phyloP scores from a whole-genome alignment of 306 rosid genomes.

The Citrullus mucosospermus region DNA sequence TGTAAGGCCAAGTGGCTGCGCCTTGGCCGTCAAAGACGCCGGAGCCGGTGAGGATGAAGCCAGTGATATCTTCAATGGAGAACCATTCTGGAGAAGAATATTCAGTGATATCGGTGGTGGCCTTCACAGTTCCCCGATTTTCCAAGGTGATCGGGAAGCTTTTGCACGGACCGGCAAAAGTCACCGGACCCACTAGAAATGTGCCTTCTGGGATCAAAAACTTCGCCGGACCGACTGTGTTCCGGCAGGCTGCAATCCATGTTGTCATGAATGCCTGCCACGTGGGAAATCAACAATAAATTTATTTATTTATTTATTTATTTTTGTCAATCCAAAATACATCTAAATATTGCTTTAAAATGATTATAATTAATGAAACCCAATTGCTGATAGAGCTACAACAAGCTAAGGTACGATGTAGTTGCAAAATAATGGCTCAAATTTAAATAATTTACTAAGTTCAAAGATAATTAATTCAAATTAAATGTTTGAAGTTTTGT shows the following conservation, averaged over 20 bases:
- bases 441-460: no score
- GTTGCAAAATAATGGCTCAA: no score
- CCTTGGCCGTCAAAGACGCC: conserved; percentile 79
- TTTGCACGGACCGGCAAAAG: conserved; percentile 58
- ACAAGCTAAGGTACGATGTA: no score
- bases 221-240: conserved; percentile 19
- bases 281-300: neutral
- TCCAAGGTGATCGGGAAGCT: conserved; percentile 37
- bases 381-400: no score
- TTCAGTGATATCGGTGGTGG: conserved; percentile 32
- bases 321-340: no score
- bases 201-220: conserved; percentile 44
- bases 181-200: conserved; percentile 32
- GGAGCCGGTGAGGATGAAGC: conserved; percentile 29
- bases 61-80: conserved; percentile 20
- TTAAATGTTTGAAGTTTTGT: neutral
- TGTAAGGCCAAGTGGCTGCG: conserved; percentile 19
- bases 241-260: conserved; percentile 53
- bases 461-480: neutral
- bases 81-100: conserved; percentile 49
- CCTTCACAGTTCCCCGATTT: conserved; percentile 32
- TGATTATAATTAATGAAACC: no score
- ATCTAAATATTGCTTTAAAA: no score
- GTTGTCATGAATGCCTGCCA: conserved; percentile 55
- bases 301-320: no score